phyloP scores from a whole-genome alignment of 208 protist species.

The Leishmania arabica region DNA sequence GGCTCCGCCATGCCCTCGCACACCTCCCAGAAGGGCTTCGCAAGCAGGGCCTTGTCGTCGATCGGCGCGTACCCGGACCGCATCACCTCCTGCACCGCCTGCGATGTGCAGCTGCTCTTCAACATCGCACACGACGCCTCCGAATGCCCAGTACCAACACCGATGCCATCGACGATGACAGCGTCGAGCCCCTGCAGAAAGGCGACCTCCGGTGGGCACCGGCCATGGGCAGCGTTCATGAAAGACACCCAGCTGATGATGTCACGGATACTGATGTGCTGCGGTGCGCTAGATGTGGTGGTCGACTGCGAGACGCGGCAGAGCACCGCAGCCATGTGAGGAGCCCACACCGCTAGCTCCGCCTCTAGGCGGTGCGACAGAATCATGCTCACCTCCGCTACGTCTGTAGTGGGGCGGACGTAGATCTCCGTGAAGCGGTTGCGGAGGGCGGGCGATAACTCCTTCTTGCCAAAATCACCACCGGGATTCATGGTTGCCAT shows the following conservation, averaged over 20 bases:
- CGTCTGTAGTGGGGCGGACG: slow-evolving; percentile 92
- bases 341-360: slow-evolving; percentile 55
- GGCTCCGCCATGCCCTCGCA: slow-evolving; percentile 81
- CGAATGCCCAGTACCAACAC: slow-evolving; percentile 83
- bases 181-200: slow-evolving; percentile 97
- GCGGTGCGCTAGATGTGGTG: slow-evolving; percentile 38
- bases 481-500: slow-evolving; percentile 99
- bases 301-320: slow-evolving; percentile 56
- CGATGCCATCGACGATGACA: slow-evolving; percentile 97
- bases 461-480: slow-evolving; percentile 99
- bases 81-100: slow-evolving; percentile 24
- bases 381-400: slow-evolving; percentile 94
- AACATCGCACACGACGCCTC: slow-evolving; percentile 38
- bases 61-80: slow-evolving; percentile 15
- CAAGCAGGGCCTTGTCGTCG: slow-evolving; percentile 32
- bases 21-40: slow-evolving; percentile 70
- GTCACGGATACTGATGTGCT: slow-evolving; percentile 95
- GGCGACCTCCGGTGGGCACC: slow-evolving; percentile 64
- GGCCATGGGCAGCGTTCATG: slow-evolving; percentile 87
- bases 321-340: slow-evolving; percentile 78
- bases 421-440: slow-evolving; percentile 99
- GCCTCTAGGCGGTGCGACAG: slow-evolving; percentile 78
- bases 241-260: slow-evolving; percentile 96
- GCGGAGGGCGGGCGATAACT: slow-evolving; percentile 99
- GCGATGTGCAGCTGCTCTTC: slow-evolving; percentile 40